Percentiles rank a stretch among this genome's conserved stretches.
These are phyloP conservation scores for Quercus variabilis DNA, from an alignment of 306 rosid genomes.

Conservation along the genomic window DNA sequence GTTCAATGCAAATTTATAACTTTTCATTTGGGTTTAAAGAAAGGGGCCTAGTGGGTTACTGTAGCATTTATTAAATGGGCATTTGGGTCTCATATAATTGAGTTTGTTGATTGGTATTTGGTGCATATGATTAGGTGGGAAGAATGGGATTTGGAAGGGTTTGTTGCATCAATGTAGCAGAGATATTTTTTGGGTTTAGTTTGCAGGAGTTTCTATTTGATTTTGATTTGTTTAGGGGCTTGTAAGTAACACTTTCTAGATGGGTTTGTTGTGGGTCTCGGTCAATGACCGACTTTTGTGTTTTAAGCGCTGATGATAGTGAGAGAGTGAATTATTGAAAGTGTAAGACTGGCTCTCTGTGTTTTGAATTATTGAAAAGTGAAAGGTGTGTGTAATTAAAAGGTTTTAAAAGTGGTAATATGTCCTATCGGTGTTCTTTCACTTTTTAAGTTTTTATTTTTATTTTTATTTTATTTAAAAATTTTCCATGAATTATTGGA, in stretches of 20 bases:
- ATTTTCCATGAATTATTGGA: neutral
- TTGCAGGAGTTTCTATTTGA: neutral
- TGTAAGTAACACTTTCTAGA: slow-evolving; percentile 18
- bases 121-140: slow-evolving; percentile 35
- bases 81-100: neutral
- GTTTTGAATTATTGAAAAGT: slow-evolving; percentile 2
- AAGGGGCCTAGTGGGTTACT: slow-evolving; percentile 2
- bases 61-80: neutral
- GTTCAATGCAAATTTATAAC: neutral
- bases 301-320: slow-evolving; percentile 1
- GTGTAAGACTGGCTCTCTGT: slow-evolving; percentile 1
- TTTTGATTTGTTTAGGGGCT: slow-evolving; percentile 19
- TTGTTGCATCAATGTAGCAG: slow-evolving; percentile 21
- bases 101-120: slow-evolving; percentile 18
- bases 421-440: no score
- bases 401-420: no score
- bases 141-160: slow-evolving; percentile 5
- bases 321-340: slow-evolving; percentile 30
- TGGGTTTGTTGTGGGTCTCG: slow-evolving; percentile 37
- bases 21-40: neutral
- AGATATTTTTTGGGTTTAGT: slow-evolving; percentile 13
- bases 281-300: slow-evolving; percentile 34
- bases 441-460: no score
- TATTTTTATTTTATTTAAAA: neutral
- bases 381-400: neutral